Evolutionary conservation across 495 filamentous ascomycete species (phyloP), one percentile per base, ranked within the genome.

Genomic region (Daldinia caldariorum): DNA sequence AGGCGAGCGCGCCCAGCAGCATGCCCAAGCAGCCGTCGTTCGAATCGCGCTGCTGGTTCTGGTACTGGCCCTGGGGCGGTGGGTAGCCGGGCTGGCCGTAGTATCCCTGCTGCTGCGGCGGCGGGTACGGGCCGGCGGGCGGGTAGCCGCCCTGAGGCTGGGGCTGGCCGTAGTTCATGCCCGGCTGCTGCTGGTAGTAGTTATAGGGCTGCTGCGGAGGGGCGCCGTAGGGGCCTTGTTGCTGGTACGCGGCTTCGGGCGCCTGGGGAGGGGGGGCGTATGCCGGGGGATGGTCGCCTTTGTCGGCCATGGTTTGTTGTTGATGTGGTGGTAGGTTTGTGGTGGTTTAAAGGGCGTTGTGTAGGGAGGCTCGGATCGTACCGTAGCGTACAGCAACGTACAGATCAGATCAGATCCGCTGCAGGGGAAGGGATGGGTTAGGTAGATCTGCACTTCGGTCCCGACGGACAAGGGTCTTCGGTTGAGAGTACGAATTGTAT

Each of bases 101-200:
- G 35, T 71, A 70, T 12, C 72, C 68, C 14, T 61, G 56, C 26
- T 66, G 71, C 53, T 56, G 75, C 5, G 61, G 67, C 53, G 59
- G 75, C 5, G 61, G 67, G 37, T 71, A 71, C 14, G 72, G 41
- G 35, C 37, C 47, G 31, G 26, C 35, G 16, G 38, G 16, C 26
- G 61, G 58, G 32, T 70, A 66, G 6, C 16, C 29, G 18, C 56
- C 61, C 13, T 58, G 68, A 0, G 57, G 68, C 10, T 62, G 67
- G 47, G 77, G 80, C 53, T 74, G 76, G 57, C 77, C 74, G 74
- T 83, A 83, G 56, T 78, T 78, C 82, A 84, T 84, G 64, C 74
- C 74, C 41, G 77, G 80, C 16, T 69, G 67, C 7, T 71, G 72
- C 61, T 77, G 74, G 75, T 83, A 83, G 68, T 26, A 83, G 68